Evolutionary conservation across 2,329 filamentous ascomycete genomes (phyloP).

Genomic region (Pleurostoma richardsiae): DNA sequence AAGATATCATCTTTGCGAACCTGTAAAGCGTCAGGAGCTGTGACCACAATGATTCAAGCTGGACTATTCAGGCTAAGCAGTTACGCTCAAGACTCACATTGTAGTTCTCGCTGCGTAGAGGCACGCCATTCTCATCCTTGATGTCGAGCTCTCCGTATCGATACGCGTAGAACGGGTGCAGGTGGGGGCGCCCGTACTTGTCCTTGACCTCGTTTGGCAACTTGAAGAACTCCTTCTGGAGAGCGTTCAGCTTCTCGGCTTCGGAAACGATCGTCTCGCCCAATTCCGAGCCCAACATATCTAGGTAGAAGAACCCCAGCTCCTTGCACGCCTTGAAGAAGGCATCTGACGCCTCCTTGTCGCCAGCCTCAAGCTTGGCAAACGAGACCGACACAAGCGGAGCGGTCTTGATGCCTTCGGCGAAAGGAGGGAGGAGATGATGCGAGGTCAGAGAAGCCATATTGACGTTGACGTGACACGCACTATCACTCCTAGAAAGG

Average conservation of each 20-base stretch:
- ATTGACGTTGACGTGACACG: background rate
- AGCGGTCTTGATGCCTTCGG: conserved; percentile 2
- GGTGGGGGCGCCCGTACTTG: conserved; percentile 3
- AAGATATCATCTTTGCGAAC: conserved; percentile 11
- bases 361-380: conserved; percentile 8
- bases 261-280: conserved; percentile 6
- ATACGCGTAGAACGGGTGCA: conserved; percentile 9
- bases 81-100: background rate
- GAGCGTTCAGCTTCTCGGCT: conserved; percentile 7
- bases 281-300: conserved; percentile 5
- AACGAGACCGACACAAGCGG: conserved; percentile 9
- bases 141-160: background rate
- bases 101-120: conserved; percentile 1
- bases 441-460: conserved; percentile 3
- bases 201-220: conserved; percentile 9
- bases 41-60: conserved; percentile 8
- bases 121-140: background rate
- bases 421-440: conserved; percentile 3
- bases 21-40: conserved; percentile 7
- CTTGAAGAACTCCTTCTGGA: conserved; percentile 8
- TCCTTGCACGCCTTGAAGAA: conserved; percentile 9
- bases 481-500: too few relatives aligned
- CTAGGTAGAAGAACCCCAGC: conserved; percentile 13
- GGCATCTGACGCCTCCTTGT: conserved; percentile 4
- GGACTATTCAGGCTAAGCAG: background rate